Conservation (phyloP, 805 yeast genomes). For the Candida adriatica region DNA sequence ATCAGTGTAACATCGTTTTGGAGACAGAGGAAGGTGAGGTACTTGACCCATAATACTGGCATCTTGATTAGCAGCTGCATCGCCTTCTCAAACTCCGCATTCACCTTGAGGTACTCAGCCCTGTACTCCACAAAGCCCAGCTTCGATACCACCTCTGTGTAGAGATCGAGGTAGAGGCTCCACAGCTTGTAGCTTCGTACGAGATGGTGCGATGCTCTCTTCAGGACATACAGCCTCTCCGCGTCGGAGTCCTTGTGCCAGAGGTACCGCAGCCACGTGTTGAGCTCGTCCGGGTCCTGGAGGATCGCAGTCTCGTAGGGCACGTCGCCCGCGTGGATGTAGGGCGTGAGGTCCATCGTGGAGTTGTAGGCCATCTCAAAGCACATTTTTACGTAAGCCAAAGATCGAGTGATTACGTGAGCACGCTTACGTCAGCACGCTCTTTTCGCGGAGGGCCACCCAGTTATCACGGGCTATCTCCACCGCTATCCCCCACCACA, state of each 20-base stretch:
- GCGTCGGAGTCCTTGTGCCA: conserved; percentile 25
- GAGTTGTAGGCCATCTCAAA: no score
- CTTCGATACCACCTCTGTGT: conserved; percentile 26
- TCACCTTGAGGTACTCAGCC: conserved; percentile 30
- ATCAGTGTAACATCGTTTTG: conserved; percentile 31
- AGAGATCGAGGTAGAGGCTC: conserved; percentile 39
- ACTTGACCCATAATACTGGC: conserved; percentile 47
- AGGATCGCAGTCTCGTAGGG: conserved; percentile 40
- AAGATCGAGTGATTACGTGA: neutral
- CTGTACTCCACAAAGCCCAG: conserved; percentile 25
- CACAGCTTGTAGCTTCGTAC: conserved; percentile 48
- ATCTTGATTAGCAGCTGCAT: conserved; percentile 35
- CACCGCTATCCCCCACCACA: neutral
- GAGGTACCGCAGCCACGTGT: conserved; percentile 33
- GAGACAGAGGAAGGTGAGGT: conserved; percentile 34
- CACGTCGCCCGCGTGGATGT: conserved; percentile 25
- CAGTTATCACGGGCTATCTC: no score
- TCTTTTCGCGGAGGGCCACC: no score
- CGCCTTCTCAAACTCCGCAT: conserved; percentile 40
- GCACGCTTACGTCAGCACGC: neutral
- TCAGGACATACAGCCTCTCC: conserved; percentile 37
- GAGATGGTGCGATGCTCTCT: conserved; percentile 41
- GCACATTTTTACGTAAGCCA: neutral
- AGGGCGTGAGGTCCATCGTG: no score
- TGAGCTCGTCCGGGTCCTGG: conserved; percentile 28